phyloP scores from a whole-genome alignment of 352 stramenopile genomes.

The Phytophthora foliorum region DNA sequence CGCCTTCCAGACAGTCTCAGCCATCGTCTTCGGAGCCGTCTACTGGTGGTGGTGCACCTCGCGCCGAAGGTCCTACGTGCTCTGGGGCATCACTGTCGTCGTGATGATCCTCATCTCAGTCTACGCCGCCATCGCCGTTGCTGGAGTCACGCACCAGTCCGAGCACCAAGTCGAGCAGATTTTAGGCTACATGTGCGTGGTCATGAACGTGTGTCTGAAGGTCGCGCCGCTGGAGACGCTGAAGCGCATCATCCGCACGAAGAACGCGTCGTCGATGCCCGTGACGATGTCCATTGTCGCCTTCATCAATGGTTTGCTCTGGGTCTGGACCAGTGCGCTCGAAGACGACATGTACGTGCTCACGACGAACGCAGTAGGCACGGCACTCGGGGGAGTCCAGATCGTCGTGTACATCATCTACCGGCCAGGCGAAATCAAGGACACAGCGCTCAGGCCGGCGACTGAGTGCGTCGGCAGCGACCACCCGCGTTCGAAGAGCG shows the following conservation, averaged over 20 bases:
- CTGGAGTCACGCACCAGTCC: conserved; percentile 33
- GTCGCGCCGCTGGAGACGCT: conserved; percentile 38
- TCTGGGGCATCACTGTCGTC: conserved; percentile 15
- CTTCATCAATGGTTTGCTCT: conserved; percentile 37
- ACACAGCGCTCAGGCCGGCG: background rate
- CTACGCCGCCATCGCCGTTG: conserved; percentile 31
- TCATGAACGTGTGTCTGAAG: conserved; percentile 37
- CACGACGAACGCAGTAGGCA: conserved; percentile 31
- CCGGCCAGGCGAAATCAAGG: conserved; percentile 24
- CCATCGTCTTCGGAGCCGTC: conserved; percentile 25
- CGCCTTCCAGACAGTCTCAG: conserved; percentile 24
- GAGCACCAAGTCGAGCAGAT: conserved; percentile 34
- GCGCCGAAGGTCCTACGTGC: conserved; percentile 24
- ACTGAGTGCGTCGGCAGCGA: background rate
- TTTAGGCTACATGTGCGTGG: conserved; percentile 35
- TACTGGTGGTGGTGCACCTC: conserved; percentile 30
- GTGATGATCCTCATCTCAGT: conserved; percentile 26
- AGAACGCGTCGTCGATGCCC: conserved; percentile 40
- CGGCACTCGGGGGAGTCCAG: conserved; percentile 24
- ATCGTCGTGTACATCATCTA: conserved; percentile 41
- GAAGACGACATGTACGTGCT: conserved; percentile 43
- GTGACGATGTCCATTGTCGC: conserved; percentile 38
- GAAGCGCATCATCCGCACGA: conserved; percentile 37
- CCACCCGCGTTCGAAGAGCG: conserved; percentile 9
- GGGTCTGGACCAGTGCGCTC: conserved; percentile 30